phyloP scores from a whole-genome alignment of 768 basidiomycete species.

The Neoboletus subvelutipes region DNA sequence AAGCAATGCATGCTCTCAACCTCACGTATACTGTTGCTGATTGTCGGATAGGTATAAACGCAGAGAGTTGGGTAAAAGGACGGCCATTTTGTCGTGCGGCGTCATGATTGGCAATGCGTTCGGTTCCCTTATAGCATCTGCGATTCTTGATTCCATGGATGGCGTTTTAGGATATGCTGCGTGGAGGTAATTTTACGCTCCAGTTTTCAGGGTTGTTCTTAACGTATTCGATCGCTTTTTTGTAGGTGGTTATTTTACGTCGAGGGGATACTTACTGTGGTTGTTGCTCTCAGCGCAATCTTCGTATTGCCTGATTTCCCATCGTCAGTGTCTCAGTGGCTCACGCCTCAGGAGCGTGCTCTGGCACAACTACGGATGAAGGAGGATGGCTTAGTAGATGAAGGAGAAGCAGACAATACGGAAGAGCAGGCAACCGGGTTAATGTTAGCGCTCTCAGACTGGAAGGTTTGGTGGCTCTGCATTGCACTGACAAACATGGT shows the following conservation, averaged over 20 bases:
- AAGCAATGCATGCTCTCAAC: conserved; percentile 20
- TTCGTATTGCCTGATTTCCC: conserved; percentile 79
- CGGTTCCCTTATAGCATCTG: conserved; percentile 75
- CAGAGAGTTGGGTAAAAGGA: conserved; percentile 67
- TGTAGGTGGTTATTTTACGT: conserved; percentile 72
- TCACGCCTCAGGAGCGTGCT: conserved; percentile 53
- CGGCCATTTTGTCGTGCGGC: conserved; percentile 68
- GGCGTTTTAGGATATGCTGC: conserved; percentile 64
- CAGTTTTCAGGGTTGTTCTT: not conserved
- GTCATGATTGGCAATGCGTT: conserved; percentile 80
- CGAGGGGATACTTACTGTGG: conserved; percentile 56
- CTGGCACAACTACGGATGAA: conserved; percentile 60
- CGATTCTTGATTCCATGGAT: conserved; percentile 71
- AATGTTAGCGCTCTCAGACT: conserved; percentile 61
- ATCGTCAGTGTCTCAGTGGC: conserved; percentile 55
- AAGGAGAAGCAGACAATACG: conserved; percentile 39
- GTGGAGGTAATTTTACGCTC: conserved; percentile 56
- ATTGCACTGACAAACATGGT: conserved; percentile 56
- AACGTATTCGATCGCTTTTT: not conserved
- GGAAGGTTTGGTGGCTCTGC: conserved; percentile 84
- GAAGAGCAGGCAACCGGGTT: conserved; percentile 45
- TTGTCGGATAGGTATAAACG: conserved; percentile 60
- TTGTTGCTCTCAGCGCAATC: conserved; percentile 51
- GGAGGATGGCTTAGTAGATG: conserved; percentile 62
- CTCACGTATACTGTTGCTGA: conserved; percentile 41